Percentiles rank a stretch among this genome's conserved stretches.
Conservation (phyloP, 140 eudicot species). For the Senecio squalidus region DNA sequence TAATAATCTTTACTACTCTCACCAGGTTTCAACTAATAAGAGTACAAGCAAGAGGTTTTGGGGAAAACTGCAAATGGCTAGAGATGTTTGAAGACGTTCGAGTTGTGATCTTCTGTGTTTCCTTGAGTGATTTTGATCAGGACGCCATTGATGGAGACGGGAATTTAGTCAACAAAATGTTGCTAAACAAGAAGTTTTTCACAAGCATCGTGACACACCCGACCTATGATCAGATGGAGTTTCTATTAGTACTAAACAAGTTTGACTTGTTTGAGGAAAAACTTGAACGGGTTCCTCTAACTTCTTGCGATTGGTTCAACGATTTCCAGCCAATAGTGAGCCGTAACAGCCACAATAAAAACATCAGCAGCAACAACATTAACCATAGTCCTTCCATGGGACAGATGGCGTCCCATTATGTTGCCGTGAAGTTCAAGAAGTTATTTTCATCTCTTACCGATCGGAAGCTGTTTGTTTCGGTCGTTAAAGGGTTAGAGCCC, state of each 20-base stretch:
- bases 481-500: constrained; percentile 72
- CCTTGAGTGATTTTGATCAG: constrained; percentile 78
- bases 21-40: constrained; percentile 79
- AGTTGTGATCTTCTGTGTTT: constrained; percentile 70
- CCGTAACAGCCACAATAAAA: constrained; percentile 44
- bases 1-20: constrained; percentile 1
- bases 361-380: constrained; percentile 45
- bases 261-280: constrained; percentile 75
- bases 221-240: constrained; percentile 75
- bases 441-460: constrained; percentile 57
- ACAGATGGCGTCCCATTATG: constrained; percentile 75
- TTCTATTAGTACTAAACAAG: constrained; percentile 75
- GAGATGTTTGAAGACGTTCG: constrained; percentile 94
- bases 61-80: constrained; percentile 92
- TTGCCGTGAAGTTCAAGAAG: constrained; percentile 84
- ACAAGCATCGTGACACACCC: constrained; percentile 80
- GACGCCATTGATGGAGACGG: constrained; percentile 43
- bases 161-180: constrained; percentile 64
- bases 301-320: constrained; percentile 76
- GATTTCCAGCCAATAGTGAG: constrained; percentile 81
- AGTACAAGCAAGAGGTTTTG: constrained; percentile 79
- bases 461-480: constrained; percentile 66
- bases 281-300: constrained; percentile 58
- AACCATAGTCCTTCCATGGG: constrained; percentile 72
- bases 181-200: constrained; percentile 62